Conservation (phyloP, 1,284 basidiomycete genomes). For the Volvariella volvacea region DNA sequence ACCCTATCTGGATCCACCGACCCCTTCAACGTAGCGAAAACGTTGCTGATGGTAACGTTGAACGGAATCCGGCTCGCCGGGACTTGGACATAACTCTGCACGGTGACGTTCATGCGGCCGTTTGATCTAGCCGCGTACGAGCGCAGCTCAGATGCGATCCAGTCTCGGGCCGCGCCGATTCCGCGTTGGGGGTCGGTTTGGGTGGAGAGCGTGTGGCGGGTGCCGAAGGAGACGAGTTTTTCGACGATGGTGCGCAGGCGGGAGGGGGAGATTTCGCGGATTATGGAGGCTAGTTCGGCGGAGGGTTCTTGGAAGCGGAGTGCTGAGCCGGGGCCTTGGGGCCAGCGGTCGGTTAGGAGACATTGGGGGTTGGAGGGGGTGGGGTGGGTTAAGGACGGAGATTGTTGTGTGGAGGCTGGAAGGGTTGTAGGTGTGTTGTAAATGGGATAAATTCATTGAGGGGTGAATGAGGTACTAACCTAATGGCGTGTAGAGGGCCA, state of each 20-base stretch:
- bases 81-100: slow-evolving; percentile 39
- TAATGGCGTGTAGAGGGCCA: too few relatives aligned
- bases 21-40: slow-evolving; percentile 43
- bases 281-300: slow-evolving; percentile 34
- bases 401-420: too few relatives aligned
- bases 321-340: slow-evolving; percentile 36
- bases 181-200: slow-evolving; percentile 45
- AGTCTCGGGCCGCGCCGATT: slow-evolving; percentile 49
- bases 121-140: slow-evolving; percentile 33
- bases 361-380: slow-evolving; percentile 5
- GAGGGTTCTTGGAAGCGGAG: slow-evolving; percentile 36
- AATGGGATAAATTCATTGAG: too few relatives aligned
- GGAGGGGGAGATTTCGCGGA: slow-evolving; percentile 35
- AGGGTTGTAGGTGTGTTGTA: too few relatives aligned
- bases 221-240: slow-evolving; percentile 49
- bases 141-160: slow-evolving; percentile 42
- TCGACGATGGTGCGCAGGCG: slow-evolving; percentile 39
- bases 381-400: background rate
- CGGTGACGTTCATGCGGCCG: slow-evolving; percentile 39
- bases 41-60: slow-evolving; percentile 40
- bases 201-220: slow-evolving; percentile 42
- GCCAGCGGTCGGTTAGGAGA: slow-evolving; percentile 30
- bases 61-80: slow-evolving; percentile 29
- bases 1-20: slow-evolving; percentile 40
- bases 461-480: too few relatives aligned